Conservation (phyloP, 108 stramenopile species). For the Pseudonitzschia multistriata region DNA sequence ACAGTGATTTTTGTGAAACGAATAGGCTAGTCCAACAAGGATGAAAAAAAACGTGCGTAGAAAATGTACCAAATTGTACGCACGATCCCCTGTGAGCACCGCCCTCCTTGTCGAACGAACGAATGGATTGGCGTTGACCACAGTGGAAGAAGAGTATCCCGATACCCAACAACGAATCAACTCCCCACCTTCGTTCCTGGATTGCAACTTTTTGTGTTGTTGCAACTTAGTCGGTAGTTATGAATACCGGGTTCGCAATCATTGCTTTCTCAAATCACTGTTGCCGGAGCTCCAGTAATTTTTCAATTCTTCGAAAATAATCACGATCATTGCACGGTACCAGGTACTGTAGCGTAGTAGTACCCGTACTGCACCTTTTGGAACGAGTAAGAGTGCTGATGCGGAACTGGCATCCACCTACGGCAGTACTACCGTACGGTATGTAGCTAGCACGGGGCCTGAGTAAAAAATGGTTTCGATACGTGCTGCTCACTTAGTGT, state of each 20-base stretch:
- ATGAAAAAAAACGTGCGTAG: not conserved
- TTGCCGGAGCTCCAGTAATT: not conserved
- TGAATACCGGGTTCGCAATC: not conserved
- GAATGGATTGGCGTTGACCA: not conserved
- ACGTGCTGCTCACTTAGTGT: no score
- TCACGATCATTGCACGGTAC: no score
- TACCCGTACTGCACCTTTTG: no score
- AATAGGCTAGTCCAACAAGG: not conserved
- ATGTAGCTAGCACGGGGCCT: no score
- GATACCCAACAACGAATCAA: not conserved
- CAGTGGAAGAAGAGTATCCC: not conserved
- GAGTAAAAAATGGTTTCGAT: no score
- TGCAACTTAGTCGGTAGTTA: not conserved
- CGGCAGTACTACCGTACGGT: no score
- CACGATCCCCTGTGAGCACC: not conserved
- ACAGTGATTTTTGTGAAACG: not conserved
- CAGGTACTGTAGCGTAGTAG: no score
- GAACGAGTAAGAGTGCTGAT: no score
- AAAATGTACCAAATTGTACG: slow-evolving; percentile 5
- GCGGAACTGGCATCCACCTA: no score
- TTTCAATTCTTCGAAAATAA: not conserved
- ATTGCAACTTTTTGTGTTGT: not conserved
- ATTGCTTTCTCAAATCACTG: slow-evolving; percentile 1
- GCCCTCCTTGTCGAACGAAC: not conserved
- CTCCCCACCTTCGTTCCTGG: not conserved